Base-by-base conservation (phyloP, 2,329 filamentous ascomycete genomes). In the Diaporthe sp. region DNA sequence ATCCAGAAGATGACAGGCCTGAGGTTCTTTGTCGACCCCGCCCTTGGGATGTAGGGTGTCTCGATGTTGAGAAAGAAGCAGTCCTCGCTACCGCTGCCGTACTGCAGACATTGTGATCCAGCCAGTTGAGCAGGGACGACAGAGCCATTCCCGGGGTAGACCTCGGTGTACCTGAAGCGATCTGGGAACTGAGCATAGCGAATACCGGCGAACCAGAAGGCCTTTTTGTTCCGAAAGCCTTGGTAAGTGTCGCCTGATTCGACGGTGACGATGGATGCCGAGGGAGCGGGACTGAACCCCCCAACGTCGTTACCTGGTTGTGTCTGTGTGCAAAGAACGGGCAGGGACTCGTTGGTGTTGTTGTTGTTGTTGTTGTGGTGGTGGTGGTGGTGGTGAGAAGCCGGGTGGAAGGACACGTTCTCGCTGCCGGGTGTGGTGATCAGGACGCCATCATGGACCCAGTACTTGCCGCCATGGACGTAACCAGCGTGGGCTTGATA, bases 51-150 rank as follows among this genome's bases (percentile, higher is more conserved):
- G 22, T 19, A 50, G 1, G 61, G 61, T 19, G 61, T 66, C 42
- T 66, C 42, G 61, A 66, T 66, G 9, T 66, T 66, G 27, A 66
- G 42, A 25, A 35, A 66, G 19, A 66, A 50, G 8, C 61, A 66
- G 27, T 66, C 61, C 30, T 66, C 61, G 13, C 61, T 50, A n/a
- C 42, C 61, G 30, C 42, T 50, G 42, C 61, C 61, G 13, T 66
- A 66, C 61, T 66, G 61, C 30, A 66, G 27, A 7, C 61, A 66
- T 37, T 35, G 61, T 25, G 59, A 27, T 27, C 61, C 42, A 10
- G 61, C 61, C 61, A 50, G 61, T 32, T 50, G 61, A 47, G 59
- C 59, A 63, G 59, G 25, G n/a, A 63, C 39, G 5, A 32, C 39
- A 30, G 39, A 63, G 37, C 39, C 59, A 19, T 63, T 63, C 6